phyloP scores from a whole-genome alignment of 805 yeast genomes.

The Ogataea paradorogensis region DNA sequence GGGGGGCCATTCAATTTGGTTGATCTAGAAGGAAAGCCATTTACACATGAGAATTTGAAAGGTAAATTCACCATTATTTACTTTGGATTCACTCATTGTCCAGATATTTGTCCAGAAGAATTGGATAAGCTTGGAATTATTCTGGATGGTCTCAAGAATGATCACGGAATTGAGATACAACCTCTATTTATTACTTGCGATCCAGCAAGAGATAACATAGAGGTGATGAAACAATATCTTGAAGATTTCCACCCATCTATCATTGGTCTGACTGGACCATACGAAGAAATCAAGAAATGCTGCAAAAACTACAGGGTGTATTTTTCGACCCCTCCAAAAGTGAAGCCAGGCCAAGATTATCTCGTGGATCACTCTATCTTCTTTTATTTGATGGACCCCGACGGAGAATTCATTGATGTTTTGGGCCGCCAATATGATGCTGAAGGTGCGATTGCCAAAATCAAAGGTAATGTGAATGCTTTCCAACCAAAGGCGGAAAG shows the following conservation, averaged over 20 bases:
- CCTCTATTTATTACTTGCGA: conserved; percentile 95
- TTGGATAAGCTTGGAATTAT: conserved; percentile 84
- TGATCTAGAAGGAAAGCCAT: conserved; percentile 67
- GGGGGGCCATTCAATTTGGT: conserved; percentile 84
- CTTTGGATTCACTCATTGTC: conserved; percentile 97
- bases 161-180: conserved; percentile 59
- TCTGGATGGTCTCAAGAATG: conserved; percentile 54
- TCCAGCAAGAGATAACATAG: conserved; percentile 92
- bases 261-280: conserved; percentile 88
- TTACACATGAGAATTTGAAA: conserved; percentile 72
- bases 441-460: conserved; percentile 70
- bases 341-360: conserved; percentile 94
- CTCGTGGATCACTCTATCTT: conserved; percentile 96
- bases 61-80: conserved; percentile 85
- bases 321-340: conserved; percentile 93
- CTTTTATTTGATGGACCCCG: conserved; percentile 98
- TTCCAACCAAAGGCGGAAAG: conserved; percentile 72
- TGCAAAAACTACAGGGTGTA: conserved; percentile 93
- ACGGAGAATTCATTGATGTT: conserved; percentile 92
- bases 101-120: conserved; percentile 98
- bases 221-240: conserved; percentile 76
- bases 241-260: conserved; percentile 87
- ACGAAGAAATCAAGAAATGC: conserved; percentile 75
- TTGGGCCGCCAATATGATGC: conserved; percentile 89
- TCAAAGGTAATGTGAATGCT: conserved; percentile 69